Base-by-base conservation (phyloP, 2,329 filamentous ascomycete genomes). In the Clonostachys chloroleuca region DNA sequence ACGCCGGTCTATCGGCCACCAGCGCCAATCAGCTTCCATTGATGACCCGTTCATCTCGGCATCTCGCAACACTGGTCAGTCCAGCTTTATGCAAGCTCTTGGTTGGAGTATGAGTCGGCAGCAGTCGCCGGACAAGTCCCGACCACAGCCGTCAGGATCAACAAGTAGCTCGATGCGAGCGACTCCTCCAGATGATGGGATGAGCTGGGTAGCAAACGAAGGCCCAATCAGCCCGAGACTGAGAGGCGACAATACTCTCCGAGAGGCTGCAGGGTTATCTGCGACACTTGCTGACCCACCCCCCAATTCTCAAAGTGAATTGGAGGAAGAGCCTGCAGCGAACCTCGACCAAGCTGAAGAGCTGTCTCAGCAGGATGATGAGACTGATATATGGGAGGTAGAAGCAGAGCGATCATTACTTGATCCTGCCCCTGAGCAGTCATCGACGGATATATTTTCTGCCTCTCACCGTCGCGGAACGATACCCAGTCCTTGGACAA, bases 301-400 rank as follows among this genome's bases (percentile, higher is more conserved):
- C 24, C 24, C 9, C 9, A 30, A 30, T 9, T 9, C 24, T 30
- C 24, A 30, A 30, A 30, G 24, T 30, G 24, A 30, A 30, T 30
- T 30, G 24, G 24, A 30, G 9, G 8, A 30, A 30, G 24, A 30
- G 24, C 9, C 24, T 30, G 24, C 24, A 10, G 24, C 24, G 24
- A 30, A 30, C 9, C 24, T 30, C 2, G 3, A 30, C 24, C 24
- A 30, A 30, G 24, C 24, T 30, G 36, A n/a, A n/a, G 12, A 39
- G 36, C n/a, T 18, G 36, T n/a, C 14, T 18, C 36, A 53, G 12
- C 52, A 47, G 24, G 67, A 68, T 24, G 72, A 74, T n/a, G 70
- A 72, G 5, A 74, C 73, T 12, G 66, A 83, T 52, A 69, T 83
- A 12, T 83, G 79, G 78, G 78, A 77, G 34, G 56, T 81, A 20